Conservation (phyloP, 2,329 filamentous ascomycete genomes). For the Ophiostoma tasmaniense region DNA sequence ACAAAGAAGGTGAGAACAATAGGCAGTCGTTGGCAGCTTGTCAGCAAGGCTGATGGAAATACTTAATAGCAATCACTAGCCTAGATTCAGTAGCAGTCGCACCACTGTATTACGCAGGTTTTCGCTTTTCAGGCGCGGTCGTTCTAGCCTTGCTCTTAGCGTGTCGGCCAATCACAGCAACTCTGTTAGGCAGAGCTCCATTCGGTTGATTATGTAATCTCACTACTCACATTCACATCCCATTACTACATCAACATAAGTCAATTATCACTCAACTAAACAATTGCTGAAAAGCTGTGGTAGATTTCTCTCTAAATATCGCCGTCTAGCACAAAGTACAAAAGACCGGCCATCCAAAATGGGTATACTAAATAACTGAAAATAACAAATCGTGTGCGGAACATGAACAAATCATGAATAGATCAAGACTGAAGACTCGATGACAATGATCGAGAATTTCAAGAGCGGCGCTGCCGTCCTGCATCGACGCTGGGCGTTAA, state of each 20-base stretch:
- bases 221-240: neutral
- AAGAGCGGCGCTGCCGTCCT: neutral
- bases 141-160: conserved; percentile 1
- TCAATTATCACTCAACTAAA: neutral
- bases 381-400: conserved; percentile 4
- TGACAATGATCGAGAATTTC: neutral
- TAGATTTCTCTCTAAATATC: conserved; percentile 5
- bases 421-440: neutral
- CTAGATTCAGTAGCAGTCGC: neutral
- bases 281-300: neutral
- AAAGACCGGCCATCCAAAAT: conserved; percentile 4
- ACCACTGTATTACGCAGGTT: neutral
- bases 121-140: neutral
- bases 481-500: neutral
- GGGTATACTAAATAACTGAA: conserved; percentile 4
- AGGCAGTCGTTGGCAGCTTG: neutral
- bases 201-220: neutral
- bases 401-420: neutral
- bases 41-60: conserved; percentile 4
- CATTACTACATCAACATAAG: too few species aligned
- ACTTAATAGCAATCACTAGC: neutral
- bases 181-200: neutral
- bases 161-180: conserved; percentile 4
- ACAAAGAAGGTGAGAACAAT: neutral
- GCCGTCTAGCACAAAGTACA: conserved; percentile 3